Percentiles rank a stretch among this genome's conserved stretches.
These are phyloP conservation scores for Lactarius sanguifluus DNA, from an alignment of 768 basidiomycete species.

Conservation along the genomic window DNA sequence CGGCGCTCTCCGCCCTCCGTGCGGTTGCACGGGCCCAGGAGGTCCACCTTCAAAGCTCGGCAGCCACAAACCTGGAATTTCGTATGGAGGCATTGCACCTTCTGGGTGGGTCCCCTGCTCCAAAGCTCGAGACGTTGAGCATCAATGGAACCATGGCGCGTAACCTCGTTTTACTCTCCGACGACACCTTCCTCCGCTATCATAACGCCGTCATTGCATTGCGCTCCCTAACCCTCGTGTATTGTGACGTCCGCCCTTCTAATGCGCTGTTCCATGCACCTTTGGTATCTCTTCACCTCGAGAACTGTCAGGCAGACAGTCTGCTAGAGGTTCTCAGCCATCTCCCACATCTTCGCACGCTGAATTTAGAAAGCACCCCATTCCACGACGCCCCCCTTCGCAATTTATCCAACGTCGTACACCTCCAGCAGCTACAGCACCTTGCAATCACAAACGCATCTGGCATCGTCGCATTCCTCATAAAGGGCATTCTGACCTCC, in stretches of 20 bases:
- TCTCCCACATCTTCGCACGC: slow-evolving; percentile 14
- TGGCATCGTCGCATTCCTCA: slow-evolving; percentile 7
- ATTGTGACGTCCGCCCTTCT: slow-evolving; percentile 4
- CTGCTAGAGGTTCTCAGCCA: slow-evolving; percentile 1
- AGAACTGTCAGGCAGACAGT: slow-evolving; percentile 5
- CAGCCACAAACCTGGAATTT: background rate
- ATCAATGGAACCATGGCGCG: background rate
- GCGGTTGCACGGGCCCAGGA: slow-evolving; percentile 12
- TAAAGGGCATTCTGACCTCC: background rate
- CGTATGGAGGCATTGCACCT: background rate
- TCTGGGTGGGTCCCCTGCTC: slow-evolving; percentile 1
- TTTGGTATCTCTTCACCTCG: slow-evolving; percentile 8
- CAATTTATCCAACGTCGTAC: background rate
- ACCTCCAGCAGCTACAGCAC: slow-evolving; percentile 4
- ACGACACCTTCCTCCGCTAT: slow-evolving; percentile 1
- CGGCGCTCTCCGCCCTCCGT: slow-evolving; percentile 2
- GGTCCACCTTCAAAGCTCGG: slow-evolving; percentile 8
- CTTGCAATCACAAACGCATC: slow-evolving; percentile 12
- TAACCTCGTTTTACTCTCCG: background rate
- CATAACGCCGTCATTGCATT: background rate
- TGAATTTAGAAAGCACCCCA: slow-evolving; percentile 6
- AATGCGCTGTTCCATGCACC: slow-evolving; percentile 7
- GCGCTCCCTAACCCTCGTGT: slow-evolving; percentile 2
- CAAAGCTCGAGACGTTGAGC: slow-evolving; percentile 4
- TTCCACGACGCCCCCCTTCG: background rate